A percentile compares a stretch with the other conserved stretches of the same genome.
These are phyloP conservation scores for Penicillium ucsense DNA, from an alignment of 495 filamentous ascomycete species.

Conservation along the genomic window DNA sequence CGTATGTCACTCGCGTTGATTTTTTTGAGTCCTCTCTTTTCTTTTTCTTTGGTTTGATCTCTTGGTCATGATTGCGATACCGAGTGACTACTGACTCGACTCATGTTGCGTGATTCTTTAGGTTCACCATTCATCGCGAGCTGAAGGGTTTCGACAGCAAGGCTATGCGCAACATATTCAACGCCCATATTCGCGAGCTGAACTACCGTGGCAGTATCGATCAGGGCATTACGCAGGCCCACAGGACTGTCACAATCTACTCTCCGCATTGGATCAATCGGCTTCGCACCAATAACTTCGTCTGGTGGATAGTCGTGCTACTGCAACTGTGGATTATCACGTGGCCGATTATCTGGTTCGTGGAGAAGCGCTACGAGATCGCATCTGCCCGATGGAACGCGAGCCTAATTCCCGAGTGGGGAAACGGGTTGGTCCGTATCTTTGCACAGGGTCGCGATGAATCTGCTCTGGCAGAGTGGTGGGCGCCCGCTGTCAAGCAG, in stretches of 20 bases:
- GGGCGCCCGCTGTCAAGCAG: slow-evolving; percentile 30
- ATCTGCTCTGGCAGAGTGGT: slow-evolving; percentile 21
- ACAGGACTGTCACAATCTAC: slow-evolving; percentile 28
- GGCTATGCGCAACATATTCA: slow-evolving; percentile 21
- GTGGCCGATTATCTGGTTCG: slow-evolving; percentile 34
- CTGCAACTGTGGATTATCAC: slow-evolving; percentile 38
- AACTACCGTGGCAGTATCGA: slow-evolving; percentile 32
- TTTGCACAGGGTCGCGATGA: slow-evolving; percentile 24
- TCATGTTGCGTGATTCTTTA: neutral
- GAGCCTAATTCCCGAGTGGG: slow-evolving; percentile 8
- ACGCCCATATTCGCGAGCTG: slow-evolving; percentile 30
- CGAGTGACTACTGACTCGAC: neutral
- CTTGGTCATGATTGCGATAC: no score
- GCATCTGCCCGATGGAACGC: slow-evolving; percentile 24
- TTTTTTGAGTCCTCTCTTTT: neutral
- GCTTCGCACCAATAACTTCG: slow-evolving; percentile 23
- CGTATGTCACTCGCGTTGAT: slow-evolving; percentile 14
- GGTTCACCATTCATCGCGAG: slow-evolving; percentile 31
- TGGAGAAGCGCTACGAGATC: slow-evolving; percentile 33
- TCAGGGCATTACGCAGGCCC: slow-evolving; percentile 12
- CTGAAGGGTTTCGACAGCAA: slow-evolving; percentile 25
- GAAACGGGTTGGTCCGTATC: slow-evolving; percentile 4
- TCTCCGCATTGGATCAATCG: slow-evolving; percentile 41
- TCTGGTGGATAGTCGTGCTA: slow-evolving; percentile 29
- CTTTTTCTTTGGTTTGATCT: neutral